These are phyloP conservation scores for Claviceps maximensis DNA, from an alignment of 2,329 filamentous ascomycete species.

Conservation along the genomic window DNA sequence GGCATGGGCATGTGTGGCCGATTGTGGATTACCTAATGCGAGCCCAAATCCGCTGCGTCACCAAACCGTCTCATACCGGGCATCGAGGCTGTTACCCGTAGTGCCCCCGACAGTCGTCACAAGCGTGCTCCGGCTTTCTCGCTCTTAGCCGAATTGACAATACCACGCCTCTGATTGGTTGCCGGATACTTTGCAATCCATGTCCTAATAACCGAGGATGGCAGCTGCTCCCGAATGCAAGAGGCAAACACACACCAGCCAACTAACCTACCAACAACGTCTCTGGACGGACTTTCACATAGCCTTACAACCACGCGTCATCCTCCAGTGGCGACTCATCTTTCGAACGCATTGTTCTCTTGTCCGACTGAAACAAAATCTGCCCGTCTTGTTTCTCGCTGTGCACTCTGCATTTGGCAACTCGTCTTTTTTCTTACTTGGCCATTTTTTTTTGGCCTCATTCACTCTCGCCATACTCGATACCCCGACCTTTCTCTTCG, in stretches of 20 bases:
- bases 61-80: not conserved
- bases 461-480: not conserved
- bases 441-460: not conserved
- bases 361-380: not conserved
- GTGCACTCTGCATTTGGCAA: not conserved
- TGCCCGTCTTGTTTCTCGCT: not conserved
- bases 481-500: not conserved
- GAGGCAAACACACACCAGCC: slow-evolving; percentile 1
- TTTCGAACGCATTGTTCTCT: not conserved
- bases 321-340: not conserved
- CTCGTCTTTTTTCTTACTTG: not conserved
- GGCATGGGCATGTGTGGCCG: no score
- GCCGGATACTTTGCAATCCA: slow-evolving; percentile 3
- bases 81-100: slow-evolving; percentile 1
- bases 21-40: not conserved
- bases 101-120: slow-evolving; percentile 1
- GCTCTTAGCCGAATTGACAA: slow-evolving; percentile 20
- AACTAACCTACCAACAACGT: not conserved
- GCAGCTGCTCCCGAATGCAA: slow-evolving; percentile 4
- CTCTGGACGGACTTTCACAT: not conserved
- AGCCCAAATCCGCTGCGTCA: not conserved
- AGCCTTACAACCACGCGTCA: slow-evolving; percentile 1
- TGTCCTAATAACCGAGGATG: slow-evolving; percentile 10
- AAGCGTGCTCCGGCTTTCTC: slow-evolving; percentile 13
- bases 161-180: slow-evolving; percentile 10